phyloP scores from a whole-genome alignment of 768 basidiomycete species.

The Mycena venus region DNA sequence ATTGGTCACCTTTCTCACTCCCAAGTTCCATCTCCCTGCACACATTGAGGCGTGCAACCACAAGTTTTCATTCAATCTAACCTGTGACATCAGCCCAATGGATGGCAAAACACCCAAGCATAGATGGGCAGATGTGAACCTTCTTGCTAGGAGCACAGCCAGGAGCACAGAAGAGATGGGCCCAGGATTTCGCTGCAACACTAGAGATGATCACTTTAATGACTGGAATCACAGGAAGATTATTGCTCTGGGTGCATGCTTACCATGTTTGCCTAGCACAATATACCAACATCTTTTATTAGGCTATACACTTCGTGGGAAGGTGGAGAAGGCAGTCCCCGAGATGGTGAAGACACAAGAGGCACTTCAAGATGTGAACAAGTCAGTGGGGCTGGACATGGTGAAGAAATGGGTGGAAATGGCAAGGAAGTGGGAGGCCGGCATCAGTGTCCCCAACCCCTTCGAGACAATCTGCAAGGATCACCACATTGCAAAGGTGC shows the following conservation, averaged over 20 bases:
- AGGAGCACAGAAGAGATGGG: neutral
- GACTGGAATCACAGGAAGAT: neutral
- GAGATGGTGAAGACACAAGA: neutral
- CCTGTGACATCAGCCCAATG: neutral
- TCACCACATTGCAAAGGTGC: conserved; percentile 19
- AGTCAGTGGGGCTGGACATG: neutral
- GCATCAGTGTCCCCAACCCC: neutral
- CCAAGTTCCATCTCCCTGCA: neutral
- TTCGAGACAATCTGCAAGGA: neutral
- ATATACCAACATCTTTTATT: too few species aligned
- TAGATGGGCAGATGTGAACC: neutral
- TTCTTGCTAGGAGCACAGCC: too few species aligned
- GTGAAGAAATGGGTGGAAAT: neutral
- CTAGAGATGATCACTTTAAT: neutral
- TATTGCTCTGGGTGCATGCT: neutral
- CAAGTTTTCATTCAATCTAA: neutral
- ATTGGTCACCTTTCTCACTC: neutral
- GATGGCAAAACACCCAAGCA: neutral
- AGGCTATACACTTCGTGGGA: neutral
- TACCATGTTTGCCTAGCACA: too few species aligned
- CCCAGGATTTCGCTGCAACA: neutral
- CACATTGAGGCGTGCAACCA: neutral
- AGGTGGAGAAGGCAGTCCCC: neutral
- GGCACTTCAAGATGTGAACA: neutral
- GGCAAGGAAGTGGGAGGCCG: neutral